Percentiles rank a stretch among this genome's conserved stretches.
Evolutionary conservation across 192 early-diverging fungal genomes (phyloP).

Genomic region (Podila horticola): DNA sequence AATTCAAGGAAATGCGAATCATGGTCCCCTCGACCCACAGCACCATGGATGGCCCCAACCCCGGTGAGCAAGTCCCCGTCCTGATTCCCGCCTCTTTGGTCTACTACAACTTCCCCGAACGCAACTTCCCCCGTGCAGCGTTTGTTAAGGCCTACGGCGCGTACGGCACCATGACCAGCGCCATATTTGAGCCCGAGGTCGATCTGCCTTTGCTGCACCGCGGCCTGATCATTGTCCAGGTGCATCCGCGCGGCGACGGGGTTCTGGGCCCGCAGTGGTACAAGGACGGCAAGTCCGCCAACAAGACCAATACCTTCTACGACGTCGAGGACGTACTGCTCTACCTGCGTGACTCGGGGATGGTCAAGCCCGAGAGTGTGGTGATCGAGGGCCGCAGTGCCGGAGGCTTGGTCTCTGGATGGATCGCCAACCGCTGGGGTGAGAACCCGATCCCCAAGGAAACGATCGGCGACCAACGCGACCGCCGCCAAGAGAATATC

Average conservation of each 20-base stretch:
- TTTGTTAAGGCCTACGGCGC: slow-evolving; percentile 36
- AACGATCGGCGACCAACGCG: not conserved
- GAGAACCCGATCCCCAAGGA: slow-evolving; percentile 4
- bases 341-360: slow-evolving; percentile 25
- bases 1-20: slow-evolving; percentile 30
- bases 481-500: slow-evolving; percentile 8
- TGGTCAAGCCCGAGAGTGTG: slow-evolving; percentile 17
- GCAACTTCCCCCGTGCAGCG: slow-evolving; percentile 30
- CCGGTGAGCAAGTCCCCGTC: not conserved
- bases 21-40: slow-evolving; percentile 37
- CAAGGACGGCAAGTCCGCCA: slow-evolving; percentile 13
- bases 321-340: slow-evolving; percentile 40
- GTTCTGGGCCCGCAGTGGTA: slow-evolving; percentile 35
- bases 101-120: slow-evolving; percentile 12
- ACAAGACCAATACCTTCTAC: slow-evolving; percentile 38
- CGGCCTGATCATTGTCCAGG: slow-evolving; percentile 21
- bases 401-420: slow-evolving; percentile 37
- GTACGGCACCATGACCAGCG: slow-evolving; percentile 26
- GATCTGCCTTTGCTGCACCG: slow-evolving; percentile 25
- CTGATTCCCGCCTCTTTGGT: slow-evolving; percentile 29
- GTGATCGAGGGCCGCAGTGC: slow-evolving; percentile 36
- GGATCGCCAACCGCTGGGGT: slow-evolving; percentile 48
- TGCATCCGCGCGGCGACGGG: slow-evolving; percentile 41
- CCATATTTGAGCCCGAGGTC: slow-evolving; percentile 14
- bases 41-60: slow-evolving; percentile 2